Conservation (phyloP, 1,284 basidiomycete genomes). For the Ustilago shanxiensis region DNA sequence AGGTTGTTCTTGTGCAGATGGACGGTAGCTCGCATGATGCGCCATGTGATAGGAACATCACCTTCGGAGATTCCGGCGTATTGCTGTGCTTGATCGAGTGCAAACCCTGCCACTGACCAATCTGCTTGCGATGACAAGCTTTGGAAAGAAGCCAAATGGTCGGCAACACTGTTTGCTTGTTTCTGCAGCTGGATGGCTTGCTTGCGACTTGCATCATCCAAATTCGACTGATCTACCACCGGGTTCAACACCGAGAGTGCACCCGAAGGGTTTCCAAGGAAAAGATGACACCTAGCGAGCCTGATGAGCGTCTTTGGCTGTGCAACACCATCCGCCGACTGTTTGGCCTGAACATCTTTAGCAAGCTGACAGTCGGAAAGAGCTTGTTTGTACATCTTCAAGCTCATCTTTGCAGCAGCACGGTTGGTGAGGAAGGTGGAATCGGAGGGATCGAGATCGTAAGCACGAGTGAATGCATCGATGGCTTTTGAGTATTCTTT, state of each 20-base stretch:
- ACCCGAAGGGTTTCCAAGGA: conserved; percentile 55
- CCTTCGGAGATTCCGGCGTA: conserved; percentile 47
- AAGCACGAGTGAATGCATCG: conserved; percentile 60
- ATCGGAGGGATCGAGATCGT: conserved; percentile 77
- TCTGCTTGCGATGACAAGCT: conserved; percentile 76
- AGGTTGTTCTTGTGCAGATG: conserved; percentile 58
- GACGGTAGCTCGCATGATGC: conserved; percentile 50
- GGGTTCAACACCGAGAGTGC: conserved; percentile 48
- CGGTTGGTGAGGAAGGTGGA: conserved; percentile 85
- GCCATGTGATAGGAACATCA: conserved; percentile 53
- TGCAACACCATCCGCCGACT: conserved; percentile 31
- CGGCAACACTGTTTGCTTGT: conserved; percentile 50
- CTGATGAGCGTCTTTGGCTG: conserved; percentile 62
- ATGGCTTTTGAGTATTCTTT: conserved; percentile 66
- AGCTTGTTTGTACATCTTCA: conserved; percentile 81
- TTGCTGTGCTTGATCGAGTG: conserved; percentile 61
- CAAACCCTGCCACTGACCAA: conserved; percentile 71
- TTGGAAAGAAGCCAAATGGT: conserved; percentile 74
- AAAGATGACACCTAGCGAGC: conserved; percentile 62
- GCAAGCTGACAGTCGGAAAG: conserved; percentile 84
- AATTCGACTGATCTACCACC: conserved; percentile 6
- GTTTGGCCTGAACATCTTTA: conserved; percentile 74
- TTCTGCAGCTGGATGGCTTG: conserved; percentile 52
- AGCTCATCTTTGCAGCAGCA: conserved; percentile 84
- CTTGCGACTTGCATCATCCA: conserved; percentile 39